Evolutionary conservation across 2,329 filamentous ascomycete genomes (phyloP).

Genomic region (Graphilbum fragrans): DNA sequence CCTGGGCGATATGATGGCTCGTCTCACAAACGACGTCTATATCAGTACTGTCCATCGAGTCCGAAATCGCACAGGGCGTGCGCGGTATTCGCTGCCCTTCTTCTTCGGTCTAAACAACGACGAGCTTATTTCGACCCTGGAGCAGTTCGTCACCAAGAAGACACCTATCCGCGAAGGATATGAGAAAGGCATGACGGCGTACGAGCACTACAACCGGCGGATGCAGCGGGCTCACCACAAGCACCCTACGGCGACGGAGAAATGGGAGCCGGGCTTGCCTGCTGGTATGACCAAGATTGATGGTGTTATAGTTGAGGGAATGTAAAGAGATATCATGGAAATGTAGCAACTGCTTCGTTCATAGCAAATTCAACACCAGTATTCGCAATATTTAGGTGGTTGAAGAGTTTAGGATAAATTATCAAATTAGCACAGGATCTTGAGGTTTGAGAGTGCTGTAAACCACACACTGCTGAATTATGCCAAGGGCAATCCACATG

Average conservation of each 20-base stretch:
- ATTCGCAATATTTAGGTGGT: too few species aligned
- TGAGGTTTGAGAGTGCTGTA: too few species aligned
- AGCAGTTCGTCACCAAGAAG: neutral
- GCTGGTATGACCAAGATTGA: slow-evolving; percentile 1
- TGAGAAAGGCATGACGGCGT: neutral
- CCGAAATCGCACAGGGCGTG: slow-evolving; percentile 1
- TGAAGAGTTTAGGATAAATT: too few species aligned
- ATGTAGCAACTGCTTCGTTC: too few species aligned
- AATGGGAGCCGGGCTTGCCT: neutral
- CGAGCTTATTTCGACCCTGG: slow-evolving; percentile 1
- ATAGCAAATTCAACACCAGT: too few species aligned
- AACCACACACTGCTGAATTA: too few species aligned
- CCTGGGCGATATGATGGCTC: slow-evolving; percentile 4
- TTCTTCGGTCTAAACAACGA: slow-evolving; percentile 4
- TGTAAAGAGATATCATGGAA: too few species aligned
- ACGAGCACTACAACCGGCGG: slow-evolving; percentile 4
- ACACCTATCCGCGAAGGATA: neutral
- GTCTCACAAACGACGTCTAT: slow-evolving; percentile 5
- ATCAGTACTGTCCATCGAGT: slow-evolving; percentile 6
- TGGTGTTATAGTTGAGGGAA: neutral
- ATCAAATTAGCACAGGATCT: too few species aligned
- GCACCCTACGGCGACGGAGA: slow-evolving; percentile 2
- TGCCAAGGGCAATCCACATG: too few species aligned
- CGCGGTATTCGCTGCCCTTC: slow-evolving; percentile 2
- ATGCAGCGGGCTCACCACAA: slow-evolving; percentile 4